Base-by-base conservation (phyloP, 2,329 filamentous ascomycete species). In the Sarocladium oryzae region DNA sequence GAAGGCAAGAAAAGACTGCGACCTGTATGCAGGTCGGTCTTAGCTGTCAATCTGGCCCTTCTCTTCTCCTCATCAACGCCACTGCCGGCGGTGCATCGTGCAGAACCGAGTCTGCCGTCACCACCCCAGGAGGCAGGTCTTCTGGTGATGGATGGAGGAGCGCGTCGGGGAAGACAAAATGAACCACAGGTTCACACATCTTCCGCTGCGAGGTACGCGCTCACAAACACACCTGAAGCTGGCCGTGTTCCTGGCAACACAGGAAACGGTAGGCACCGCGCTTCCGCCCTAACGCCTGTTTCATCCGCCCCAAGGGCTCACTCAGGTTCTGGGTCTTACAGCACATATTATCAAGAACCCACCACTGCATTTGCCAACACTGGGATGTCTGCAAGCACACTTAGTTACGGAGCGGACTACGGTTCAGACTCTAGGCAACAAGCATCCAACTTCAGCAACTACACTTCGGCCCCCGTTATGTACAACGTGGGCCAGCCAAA, bases 91-190 rank as follows among this genome's bases (percentile, higher is more conserved):
- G 78, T 77, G 72, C 77, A 80, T 73, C 79, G 78, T 75, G 75
- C 43, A 32, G 26, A 32, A 48, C 4, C 37, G n/a, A 50, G 37
- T 26, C 45, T 81, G 66, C 76, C 79, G 75, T 75, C 78, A 70
- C 43, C 43, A 23, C 24, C 73, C 74, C 70, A 70, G 76, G 70
- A 75, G 68, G 68, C 72, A 67, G 69, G 72, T 63, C 67, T 74
- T 74, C 66, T 70, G 70, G 83, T 81, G 66, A 93, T 93, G 88
- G 88, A 92, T 76, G 83, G 86, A 71, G 81, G 84, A 73, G 81
- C 80, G 70, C 82, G 79, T 66, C 77, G 82, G 64, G 78, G 83
- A 75, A 85, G 86, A 79, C 85, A 86, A 74, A 81, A 86, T 79
- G 86, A 87, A 70, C 76, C 79, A 70, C 77, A 81, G 66, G 74